Evolutionary conservation across 192 early-diverging fungal genomes (phyloP).

Genomic region (Umbelopsis isabellina): DNA sequence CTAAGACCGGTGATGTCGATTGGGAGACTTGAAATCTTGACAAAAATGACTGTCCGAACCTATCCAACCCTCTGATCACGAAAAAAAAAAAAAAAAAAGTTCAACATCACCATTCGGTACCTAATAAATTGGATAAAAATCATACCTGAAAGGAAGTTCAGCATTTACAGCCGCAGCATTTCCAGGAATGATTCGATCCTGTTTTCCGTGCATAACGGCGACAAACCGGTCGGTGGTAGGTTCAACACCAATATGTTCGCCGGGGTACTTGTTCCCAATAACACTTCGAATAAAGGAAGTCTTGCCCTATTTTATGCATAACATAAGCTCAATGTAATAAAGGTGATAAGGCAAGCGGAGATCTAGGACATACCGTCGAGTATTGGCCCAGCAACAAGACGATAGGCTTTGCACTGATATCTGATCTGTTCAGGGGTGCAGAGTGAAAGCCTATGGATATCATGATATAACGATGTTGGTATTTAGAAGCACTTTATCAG

Average conservation of each 20-base stretch:
- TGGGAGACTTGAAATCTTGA: slow-evolving; percentile 85
- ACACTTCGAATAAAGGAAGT: slow-evolving; percentile 81
- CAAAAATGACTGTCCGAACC: slow-evolving; percentile 79
- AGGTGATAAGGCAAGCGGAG: neutral
- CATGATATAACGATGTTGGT: neutral
- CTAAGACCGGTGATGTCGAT: slow-evolving; percentile 69
- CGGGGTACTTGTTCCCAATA: slow-evolving; percentile 76
- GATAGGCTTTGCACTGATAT: slow-evolving; percentile 84
- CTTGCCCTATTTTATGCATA: slow-evolving; percentile 57
- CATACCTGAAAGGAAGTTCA: slow-evolving; percentile 69
- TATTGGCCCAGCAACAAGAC: slow-evolving; percentile 85
- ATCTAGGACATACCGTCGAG: slow-evolving; percentile 53
- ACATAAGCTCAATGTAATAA: neutral
- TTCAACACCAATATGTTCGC: slow-evolving; percentile 79
- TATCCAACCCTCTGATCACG: slow-evolving; percentile 53
- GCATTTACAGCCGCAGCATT: slow-evolving; percentile 79
- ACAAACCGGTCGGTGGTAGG: slow-evolving; percentile 84
- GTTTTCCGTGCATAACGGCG: slow-evolving; percentile 74
- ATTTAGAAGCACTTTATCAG: too few species aligned
- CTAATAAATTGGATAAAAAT: too few species aligned
- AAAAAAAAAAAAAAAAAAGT: neutral
- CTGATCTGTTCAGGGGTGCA: slow-evolving; percentile 70
- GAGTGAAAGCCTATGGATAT: slow-evolving; percentile 57
- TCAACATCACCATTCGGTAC: neutral
- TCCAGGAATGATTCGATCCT: slow-evolving; percentile 80